These are phyloP conservation scores for Rhizopogon vesiculosus DNA, from an alignment of 768 basidiomycete species.

Conservation along the genomic window DNA sequence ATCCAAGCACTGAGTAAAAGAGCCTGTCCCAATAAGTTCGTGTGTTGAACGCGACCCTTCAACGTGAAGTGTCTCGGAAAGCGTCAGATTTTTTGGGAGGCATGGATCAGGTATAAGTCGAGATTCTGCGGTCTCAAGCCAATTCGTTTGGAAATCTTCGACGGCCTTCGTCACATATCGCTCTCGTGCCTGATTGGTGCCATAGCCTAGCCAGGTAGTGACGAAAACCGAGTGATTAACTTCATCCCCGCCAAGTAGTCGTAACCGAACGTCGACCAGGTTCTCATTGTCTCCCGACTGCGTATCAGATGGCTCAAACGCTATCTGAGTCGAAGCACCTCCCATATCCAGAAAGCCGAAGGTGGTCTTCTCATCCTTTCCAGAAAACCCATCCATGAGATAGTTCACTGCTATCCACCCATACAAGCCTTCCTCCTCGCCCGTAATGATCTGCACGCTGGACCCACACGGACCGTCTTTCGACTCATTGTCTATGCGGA, in stretches of 20 bases:
- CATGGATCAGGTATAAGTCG: conserved; percentile 79
- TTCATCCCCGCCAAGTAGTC: conserved; percentile 79
- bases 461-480: conserved; percentile 82
- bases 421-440: conserved; percentile 97
- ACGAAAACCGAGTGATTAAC: conserved; percentile 93
- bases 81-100: conserved; percentile 69
- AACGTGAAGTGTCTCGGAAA: conserved; percentile 51
- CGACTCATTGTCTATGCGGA: conserved; percentile 67
- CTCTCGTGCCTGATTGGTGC: conserved; percentile 95
- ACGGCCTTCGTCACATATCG: conserved; percentile 75
- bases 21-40: conserved; percentile 79
- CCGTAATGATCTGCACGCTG: conserved; percentile 90
- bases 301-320: conserved; percentile 82
- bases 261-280: conserved; percentile 75
- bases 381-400: conserved; percentile 91
- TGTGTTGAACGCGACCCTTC: conserved; percentile 46
- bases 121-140: conserved; percentile 9
- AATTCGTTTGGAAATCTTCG: conserved; percentile 32
- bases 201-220: conserved; percentile 98
- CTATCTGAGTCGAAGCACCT: conserved; percentile 97
- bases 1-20: conserved; percentile 79
- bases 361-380: conserved; percentile 61
- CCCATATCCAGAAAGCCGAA: conserved; percentile 99
- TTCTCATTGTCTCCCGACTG: conserved; percentile 45
- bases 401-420: conserved; percentile 99